Conservation (phyloP, 305 asterid species). For the Fraxinus nigra region DNA sequence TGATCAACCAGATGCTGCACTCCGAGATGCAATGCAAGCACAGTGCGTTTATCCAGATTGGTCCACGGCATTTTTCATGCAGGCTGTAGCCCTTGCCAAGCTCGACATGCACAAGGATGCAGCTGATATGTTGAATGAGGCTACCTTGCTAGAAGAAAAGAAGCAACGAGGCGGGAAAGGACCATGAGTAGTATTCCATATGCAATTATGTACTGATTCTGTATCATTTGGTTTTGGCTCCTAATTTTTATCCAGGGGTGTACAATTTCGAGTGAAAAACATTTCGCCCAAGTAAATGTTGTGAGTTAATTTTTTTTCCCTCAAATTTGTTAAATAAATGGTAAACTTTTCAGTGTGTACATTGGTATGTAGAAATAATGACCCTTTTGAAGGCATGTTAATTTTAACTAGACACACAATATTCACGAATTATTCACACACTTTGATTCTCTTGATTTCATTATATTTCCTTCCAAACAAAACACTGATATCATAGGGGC, state of each 20-base stretch:
- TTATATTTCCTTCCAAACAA: background rate
- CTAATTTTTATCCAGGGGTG: slow-evolving; percentile 24
- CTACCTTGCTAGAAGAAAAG: slow-evolving; percentile 39
- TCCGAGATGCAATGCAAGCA: slow-evolving; percentile 53
- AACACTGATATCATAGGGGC: background rate
- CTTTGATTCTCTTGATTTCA: background rate
- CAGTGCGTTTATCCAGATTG: slow-evolving; percentile 46
- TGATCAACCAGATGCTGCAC: slow-evolving; percentile 52
- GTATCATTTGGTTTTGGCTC: slow-evolving; percentile 27
- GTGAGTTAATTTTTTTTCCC: background rate
- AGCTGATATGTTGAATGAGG: slow-evolving; percentile 51
- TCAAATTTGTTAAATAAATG: background rate
- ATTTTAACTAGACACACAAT: background rate
- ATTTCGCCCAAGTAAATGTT: slow-evolving; percentile 4
- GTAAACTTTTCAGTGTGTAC: slow-evolving; percentile 23
- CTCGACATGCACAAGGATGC: slow-evolving; percentile 53
- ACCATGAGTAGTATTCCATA: slow-evolving; percentile 7
- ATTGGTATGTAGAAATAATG: slow-evolving; percentile 1
- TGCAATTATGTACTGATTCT: slow-evolving; percentile 13
- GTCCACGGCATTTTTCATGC: slow-evolving; percentile 52
- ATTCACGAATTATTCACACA: no score
- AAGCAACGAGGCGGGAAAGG: slow-evolving; percentile 32
- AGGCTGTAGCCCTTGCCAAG: slow-evolving; percentile 46
- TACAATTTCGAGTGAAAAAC: slow-evolving; percentile 19
- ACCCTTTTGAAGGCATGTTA: background rate